Evolutionary conservation across 148 eudicot species (phyloP).

Genomic region (Vaccinium macrocarpon): DNA sequence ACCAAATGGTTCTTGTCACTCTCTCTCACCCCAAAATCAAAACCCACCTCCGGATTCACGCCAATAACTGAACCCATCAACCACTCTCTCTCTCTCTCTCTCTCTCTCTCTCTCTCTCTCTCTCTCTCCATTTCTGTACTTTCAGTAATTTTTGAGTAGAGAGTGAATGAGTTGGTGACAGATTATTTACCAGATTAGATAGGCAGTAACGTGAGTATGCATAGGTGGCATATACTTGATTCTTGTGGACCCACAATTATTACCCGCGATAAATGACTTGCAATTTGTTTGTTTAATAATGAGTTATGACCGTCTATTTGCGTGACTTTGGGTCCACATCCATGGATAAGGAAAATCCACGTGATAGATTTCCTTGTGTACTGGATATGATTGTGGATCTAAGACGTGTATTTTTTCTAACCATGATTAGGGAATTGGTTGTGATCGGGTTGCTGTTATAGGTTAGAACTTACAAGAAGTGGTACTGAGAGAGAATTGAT

Average conservation of each 20-base stretch:
- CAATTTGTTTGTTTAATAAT: not conserved
- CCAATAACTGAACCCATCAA: not conserved
- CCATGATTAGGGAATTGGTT: not conserved
- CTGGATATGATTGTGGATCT: not conserved
- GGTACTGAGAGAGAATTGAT: too few species aligned
- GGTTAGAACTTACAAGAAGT: too few species aligned
- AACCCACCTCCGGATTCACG: slow-evolving; percentile 23
- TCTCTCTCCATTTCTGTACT: not conserved
- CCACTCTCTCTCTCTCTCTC: not conserved
- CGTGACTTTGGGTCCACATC: not conserved
- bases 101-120: not conserved
- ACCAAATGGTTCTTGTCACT: slow-evolving; percentile 28
- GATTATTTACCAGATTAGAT: not conserved
- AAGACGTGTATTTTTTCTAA: not conserved
- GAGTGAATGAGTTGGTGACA: not conserved
- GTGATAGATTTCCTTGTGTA: not conserved
- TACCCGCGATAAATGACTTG: not conserved
- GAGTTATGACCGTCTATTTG: not conserved
- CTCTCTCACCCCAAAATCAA: slow-evolving; percentile 3
- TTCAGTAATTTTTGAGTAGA: not conserved
- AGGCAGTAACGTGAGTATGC: not conserved
- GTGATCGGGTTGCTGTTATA: too few species aligned
- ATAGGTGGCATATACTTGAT: not conserved
- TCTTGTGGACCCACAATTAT: not conserved
- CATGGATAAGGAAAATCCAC: not conserved